phyloP scores from a whole-genome alignment of 2,329 filamentous ascomycete genomes.

The Ophiocordyceps polyrhachis-furcata region DNA sequence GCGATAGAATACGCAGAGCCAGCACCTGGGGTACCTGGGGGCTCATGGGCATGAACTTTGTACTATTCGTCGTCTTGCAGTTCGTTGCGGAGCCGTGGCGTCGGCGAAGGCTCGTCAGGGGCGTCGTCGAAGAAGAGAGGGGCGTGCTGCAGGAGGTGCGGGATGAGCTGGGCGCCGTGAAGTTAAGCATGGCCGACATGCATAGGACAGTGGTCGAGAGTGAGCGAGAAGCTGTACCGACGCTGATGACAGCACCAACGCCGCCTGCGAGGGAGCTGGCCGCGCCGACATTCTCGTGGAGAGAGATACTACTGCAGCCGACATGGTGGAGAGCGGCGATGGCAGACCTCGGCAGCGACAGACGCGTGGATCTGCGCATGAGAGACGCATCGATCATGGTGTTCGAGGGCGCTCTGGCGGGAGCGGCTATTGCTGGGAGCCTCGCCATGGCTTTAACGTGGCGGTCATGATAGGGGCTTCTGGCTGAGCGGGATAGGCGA shows the following conservation, averaged over 20 bases:
- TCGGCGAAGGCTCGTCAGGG: conserved; percentile 58
- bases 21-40: conserved; percentile 98
- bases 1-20: conserved; percentile 87
- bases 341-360: conserved; percentile 46
- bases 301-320: conserved; percentile 21
- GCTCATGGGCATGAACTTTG: conserved; percentile 87
- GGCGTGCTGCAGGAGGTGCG: conserved; percentile 30
- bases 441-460: conserved; percentile 30
- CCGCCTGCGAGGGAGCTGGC: not conserved
- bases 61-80: conserved; percentile 73
- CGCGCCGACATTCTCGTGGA: conserved; percentile 17
- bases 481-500: not conserved
- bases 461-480: conserved; percentile 5
- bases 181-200: conserved; percentile 6
- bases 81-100: conserved; percentile 90
- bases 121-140: conserved; percentile 64
- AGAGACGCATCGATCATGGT: conserved; percentile 52
- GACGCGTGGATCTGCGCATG: conserved; percentile 43
- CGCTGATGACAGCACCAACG: not conserved
- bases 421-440: conserved; percentile 40
- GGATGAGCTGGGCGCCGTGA: conserved; percentile 19
- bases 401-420: conserved; percentile 46
- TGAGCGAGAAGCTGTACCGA: not conserved
- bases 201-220: not conserved
- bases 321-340: conserved; percentile 28